Base-by-base conservation (phyloP, 768 basidiomycete genomes). In the Boletus rex-veris region DNA sequence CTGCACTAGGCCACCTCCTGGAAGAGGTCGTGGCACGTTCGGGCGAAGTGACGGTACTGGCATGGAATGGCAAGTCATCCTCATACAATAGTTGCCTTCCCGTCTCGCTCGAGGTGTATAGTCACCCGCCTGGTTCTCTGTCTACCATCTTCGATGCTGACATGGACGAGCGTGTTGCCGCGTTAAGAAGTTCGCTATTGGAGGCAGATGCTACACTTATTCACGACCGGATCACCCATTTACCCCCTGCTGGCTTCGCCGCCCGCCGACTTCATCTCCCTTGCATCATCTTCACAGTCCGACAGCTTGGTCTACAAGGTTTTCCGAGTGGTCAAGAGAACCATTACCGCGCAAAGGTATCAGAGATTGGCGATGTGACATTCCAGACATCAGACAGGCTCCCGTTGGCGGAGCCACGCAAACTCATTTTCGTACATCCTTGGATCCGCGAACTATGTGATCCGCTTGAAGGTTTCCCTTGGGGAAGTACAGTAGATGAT, bases 81-180 rank as follows among this genome's bases (percentile, higher is more conserved):
- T 7, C 26, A 12, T 61, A 60, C 18, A 60, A 60, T 14, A 60
- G 57, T 12, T 60, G 58, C n/a, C 46, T 60, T 18, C 58, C 58
- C 0, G 35, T 11, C 12, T 21, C 50, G 9, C 38, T 59, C n/a
- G 19, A 18, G 0, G 42, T 48, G 10, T 59, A 55, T 11, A 33
- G 16, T 3, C 33, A 21, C 14, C 6, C 12, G 0, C 46, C 48
- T 1, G 2, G 5, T 3, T 5, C 7, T 16, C 36, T 18, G 2
- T 2, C 19, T 7, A 5, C 15, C 11, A 26, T 38, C 8, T 14
- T 35, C 1, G 21, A 30, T 24, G 7, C 36, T 1, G 43, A 50
- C 5, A 45, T 55, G 54, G 38, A 55, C 9, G 24, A 3, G 2
- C 33, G 45, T 1, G 12, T 51, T 12, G 43, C 4, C 1, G 24